Base-by-base conservation (phyloP, 139 green algal species). In the Gonium pectorale region DNA sequence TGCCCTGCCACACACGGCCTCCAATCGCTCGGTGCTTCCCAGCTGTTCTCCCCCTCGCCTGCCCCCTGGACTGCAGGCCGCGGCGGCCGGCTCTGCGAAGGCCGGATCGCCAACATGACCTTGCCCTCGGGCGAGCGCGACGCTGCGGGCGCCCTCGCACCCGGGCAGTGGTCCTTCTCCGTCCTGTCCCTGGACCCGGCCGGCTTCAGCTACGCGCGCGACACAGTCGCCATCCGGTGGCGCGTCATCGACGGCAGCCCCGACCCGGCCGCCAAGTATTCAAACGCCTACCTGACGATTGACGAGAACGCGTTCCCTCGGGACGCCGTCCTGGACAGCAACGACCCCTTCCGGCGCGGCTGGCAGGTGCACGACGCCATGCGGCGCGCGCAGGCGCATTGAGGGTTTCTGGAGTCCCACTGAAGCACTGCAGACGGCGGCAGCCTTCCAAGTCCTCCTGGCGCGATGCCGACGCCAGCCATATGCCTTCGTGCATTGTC, bases 261-360 rank as follows among this genome's bases (percentile, higher is more conserved):
- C 26, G 29, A 26, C 19, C 27, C n/a, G 19, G 29, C 52, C 19
- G 38, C 15, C 13, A 2, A 33, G 8, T 85, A 85, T 46, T 38
- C 2, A 31, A 88, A 89, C 56, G 85, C 85, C 2, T 86, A 84
- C 49, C 66, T 92, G 4, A 86, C 85, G 0, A 75, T 89, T 26
- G 81, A 90, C 66, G 60, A 85, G 64, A 62, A 77, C 27, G 62
- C 60, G 24, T 78, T 79, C 40, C 86, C 72, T 31, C 72, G 86
- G 5, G 67, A 74, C n/a, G n/a, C n/a, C n/a, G n/a, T 44, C 38
- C 24, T 54, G 41, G 41, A 66, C 52, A 66, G 22, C 62, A 13
- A 31, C 21, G 46, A 70, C 26, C n/a, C 68, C n/a, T 66, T 70
- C 67, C 27, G 29, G 11, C 37, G 80, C 15, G 75, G 52, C 22